Base-by-base conservation (phyloP, 352 stramenopile species). In the Globisporangium carolinianum region DNA sequence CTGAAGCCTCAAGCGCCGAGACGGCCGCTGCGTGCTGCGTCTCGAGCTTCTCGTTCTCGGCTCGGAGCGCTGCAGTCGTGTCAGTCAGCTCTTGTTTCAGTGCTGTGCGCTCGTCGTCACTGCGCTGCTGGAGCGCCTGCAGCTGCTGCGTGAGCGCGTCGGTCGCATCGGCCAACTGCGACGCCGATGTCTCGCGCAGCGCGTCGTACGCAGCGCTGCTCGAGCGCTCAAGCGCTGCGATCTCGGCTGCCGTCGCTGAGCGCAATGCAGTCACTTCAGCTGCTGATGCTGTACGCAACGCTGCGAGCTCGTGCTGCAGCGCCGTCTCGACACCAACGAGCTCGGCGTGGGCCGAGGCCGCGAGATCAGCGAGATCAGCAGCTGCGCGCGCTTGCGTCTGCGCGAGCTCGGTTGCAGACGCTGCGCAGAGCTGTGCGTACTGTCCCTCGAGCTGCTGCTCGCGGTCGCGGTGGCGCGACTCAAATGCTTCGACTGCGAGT, bases 381-480 rank as follows among this genome's bases (percentile, higher is more conserved):
- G 36, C 59, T 37, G 59, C 59, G 15, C 18, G 24, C 38, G 42
- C 37, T 5, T 55, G 53, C 39, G 14, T 35, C n/a, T 58, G 43
- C 12, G 59, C 47, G 2, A 79, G 41, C 51, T 74, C 49, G 0
- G 62, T 55, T 3, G 72, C 74, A 1, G 45, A 53, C 9, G 65
- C 47, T 6, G 73, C 73, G 37, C 3, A 70, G 75, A 2, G 45
- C 51, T 8, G 65, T 41, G 7, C 75, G 75, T 24, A 86, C 24
- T 32, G 55, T 18, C 69, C 46, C 17, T 73, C 58, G 5, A 86
- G 52, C 48, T 86, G 66, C 4, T 74, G 50, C 10, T 73, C 4
- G 61, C 69, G 75, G 0, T 50, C 62, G 9, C 61, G 57, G 52
- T 86, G 39, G 68, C 69, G 5, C 52, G 18, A 5, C 48, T 56